A percentile compares a stretch with the other conserved stretches of the same genome.
Conservation (phyloP, 2,329 filamentous ascomycete genomes). For the Calonectria fujianensis region DNA sequence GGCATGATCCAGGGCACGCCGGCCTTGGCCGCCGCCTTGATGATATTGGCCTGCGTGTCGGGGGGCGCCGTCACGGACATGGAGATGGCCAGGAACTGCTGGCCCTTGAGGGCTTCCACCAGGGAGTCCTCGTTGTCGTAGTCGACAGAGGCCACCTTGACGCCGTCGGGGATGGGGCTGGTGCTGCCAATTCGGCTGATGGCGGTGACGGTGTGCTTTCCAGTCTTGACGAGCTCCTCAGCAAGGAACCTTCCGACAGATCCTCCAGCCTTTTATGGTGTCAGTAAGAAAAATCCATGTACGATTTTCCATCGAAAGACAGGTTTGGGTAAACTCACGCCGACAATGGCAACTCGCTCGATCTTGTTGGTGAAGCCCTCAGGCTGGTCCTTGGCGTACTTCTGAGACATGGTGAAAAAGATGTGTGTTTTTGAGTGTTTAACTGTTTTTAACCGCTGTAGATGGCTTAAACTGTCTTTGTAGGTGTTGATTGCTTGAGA, state of each 20-base stretch:
- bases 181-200: slow-evolving; percentile 67
- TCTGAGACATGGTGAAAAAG: slow-evolving; percentile 46
- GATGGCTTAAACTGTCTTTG: neutral
- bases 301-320: accelerated
- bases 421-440: neutral
- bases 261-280: slow-evolving; percentile 62
- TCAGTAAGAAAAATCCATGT: slow-evolving; percentile 22
- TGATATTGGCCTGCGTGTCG: slow-evolving; percentile 69
- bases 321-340: slow-evolving; percentile 60
- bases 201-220: slow-evolving; percentile 71
- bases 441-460: neutral
- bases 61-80: slow-evolving; percentile 64
- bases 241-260: slow-evolving; percentile 63
- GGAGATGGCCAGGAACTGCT: slow-evolving; percentile 76
- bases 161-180: slow-evolving; percentile 65
- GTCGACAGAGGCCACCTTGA: slow-evolving; percentile 65
- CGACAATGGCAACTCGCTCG: slow-evolving; percentile 67
- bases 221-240: slow-evolving; percentile 65
- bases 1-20: slow-evolving; percentile 74
- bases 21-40: slow-evolving; percentile 73
- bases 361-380: slow-evolving; percentile 63
- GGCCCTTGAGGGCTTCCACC: slow-evolving; percentile 69
- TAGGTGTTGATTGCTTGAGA: neutral
- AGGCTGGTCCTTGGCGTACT: slow-evolving; percentile 61
- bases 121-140: slow-evolving; percentile 67